These are phyloP conservation scores for Ormosia semicastrata DNA, from an alignment of 306 rosid genomes.

Conservation along the genomic window DNA sequence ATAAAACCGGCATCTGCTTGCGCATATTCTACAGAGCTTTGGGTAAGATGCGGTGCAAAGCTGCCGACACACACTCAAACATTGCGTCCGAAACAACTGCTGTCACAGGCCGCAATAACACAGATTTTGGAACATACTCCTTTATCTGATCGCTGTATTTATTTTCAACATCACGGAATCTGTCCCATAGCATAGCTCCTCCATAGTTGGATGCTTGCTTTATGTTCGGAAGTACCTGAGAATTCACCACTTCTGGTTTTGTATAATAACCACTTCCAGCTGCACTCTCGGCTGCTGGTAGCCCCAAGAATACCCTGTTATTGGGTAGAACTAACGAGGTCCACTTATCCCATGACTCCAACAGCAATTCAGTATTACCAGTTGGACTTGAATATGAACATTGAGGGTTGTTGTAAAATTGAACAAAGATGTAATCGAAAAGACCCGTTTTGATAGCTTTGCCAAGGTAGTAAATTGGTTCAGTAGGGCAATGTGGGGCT, in stretches of 20 bases:
- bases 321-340: not conserved
- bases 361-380: not conserved
- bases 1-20: not conserved
- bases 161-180: not conserved
- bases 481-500: constrained; percentile 49
- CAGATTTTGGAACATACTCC: not conserved
- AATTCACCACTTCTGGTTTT: constrained; percentile 8
- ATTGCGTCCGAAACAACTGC: not conserved
- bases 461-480: constrained; percentile 31
- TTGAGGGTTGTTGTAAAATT: constrained; percentile 47
- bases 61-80: not conserved
- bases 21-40: not conserved
- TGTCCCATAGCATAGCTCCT: constrained; percentile 65
- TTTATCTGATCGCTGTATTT: not conserved
- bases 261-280: constrained; percentile 54
- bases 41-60: not conserved
- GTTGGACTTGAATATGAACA: constrained; percentile 33
- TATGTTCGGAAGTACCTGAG: constrained; percentile 44
- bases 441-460: constrained; percentile 39
- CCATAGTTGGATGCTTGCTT: constrained; percentile 47
- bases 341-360: constrained; percentile 43
- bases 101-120: not conserved
- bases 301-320: constrained; percentile 41
- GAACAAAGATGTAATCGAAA: constrained; percentile 53
- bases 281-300: constrained; percentile 45